These are phyloP conservation scores for Tremellales sp. DNA, from an alignment of 1,284 basidiomycete species.

Conservation along the genomic window DNA sequence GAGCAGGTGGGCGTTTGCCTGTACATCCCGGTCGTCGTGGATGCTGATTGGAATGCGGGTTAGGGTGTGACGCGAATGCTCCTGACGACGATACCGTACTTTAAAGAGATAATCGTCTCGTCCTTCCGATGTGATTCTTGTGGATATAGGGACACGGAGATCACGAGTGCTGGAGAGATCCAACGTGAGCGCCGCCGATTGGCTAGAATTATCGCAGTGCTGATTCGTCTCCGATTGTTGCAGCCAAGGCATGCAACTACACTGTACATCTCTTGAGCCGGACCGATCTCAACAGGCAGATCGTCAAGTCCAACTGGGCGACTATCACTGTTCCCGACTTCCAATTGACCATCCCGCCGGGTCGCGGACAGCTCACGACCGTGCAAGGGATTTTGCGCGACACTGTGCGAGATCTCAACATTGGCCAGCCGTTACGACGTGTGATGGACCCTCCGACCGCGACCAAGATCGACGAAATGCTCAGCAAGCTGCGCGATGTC, in stretches of 20 bases:
- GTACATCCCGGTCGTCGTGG: neutral
- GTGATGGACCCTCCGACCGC: constrained; percentile 75
- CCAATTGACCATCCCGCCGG: constrained; percentile 84
- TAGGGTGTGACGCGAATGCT: constrained; percentile 89
- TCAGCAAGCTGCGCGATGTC: constrained; percentile 65
- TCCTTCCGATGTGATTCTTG: constrained; percentile 95
- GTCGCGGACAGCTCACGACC: constrained; percentile 89
- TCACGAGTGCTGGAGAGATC: constrained; percentile 85
- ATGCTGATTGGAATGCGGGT: constrained; percentile 5
- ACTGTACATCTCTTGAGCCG: constrained; percentile 74
- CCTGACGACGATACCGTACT: constrained; percentile 93
- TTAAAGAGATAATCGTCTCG: constrained; percentile 92
- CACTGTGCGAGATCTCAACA: constrained; percentile 73
- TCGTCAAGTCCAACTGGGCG: constrained; percentile 84
- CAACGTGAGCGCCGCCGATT: constrained; percentile 58
- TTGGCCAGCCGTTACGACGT: constrained; percentile 81
- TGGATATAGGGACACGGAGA: constrained; percentile 86
- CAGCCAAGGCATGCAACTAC: constrained; percentile 58
- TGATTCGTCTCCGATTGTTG: constrained; percentile 17
- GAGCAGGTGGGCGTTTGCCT: constrained; percentile 64
- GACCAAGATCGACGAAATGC: constrained; percentile 71
- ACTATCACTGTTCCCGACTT: constrained; percentile 82
- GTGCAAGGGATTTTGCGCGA: constrained; percentile 89
- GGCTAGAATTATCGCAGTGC: neutral
- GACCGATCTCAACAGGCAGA: constrained; percentile 83